Evolutionary conservation across 495 filamentous ascomycete species (phyloP), one percentile per base, ranked within the genome.

Genomic region (Penicillium waksmanii): DNA sequence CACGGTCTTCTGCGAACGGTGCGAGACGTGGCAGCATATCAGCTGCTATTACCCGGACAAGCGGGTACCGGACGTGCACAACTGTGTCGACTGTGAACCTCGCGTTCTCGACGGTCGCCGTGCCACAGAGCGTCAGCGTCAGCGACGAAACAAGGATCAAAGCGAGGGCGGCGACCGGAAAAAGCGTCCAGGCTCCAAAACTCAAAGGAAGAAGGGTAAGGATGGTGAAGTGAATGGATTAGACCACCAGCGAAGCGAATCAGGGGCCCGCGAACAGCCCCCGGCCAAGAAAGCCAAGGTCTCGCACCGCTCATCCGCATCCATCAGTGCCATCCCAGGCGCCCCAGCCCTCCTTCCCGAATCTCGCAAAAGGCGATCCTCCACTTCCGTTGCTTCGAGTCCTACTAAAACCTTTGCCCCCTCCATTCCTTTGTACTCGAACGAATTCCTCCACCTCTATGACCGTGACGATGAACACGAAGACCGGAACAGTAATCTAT

Each of bases 1-100:
- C 73, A 99, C 96, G 56, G 95, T 99, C 56, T 91, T 89, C 76
- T 99, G 95, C 82, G 95, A 99, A 71, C 80, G 78, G 56, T 99
- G 95, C 77, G 89, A 96, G 69, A 96, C 92, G 44, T 99, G 95
- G 95, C 95, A 99, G 75, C 95, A 99, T 75, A 93, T 96, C 61
- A 85, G 91, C 65, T 99, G 95, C 77, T 97, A 96, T 75, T 96
- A 97, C 70, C 87, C 89, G 51, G 78, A 85, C 52, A 83, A 82
- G 51, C 82, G 85, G 36, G 87, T 96, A 46, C 94, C 91, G 40
- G 83, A 90, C 19, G 83, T 87, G 64, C 96, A 99, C 75, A 88
- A 86, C 63, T 99, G 95, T 76, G 82, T 82, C 53, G 92, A 95
- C 59, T 99, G 95, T 75, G 80, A 87, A 57, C 92, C 94, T 17